Base-by-base conservation (phyloP, 1,139 yeast species). In the Sugiyamaella japonica region DNA sequence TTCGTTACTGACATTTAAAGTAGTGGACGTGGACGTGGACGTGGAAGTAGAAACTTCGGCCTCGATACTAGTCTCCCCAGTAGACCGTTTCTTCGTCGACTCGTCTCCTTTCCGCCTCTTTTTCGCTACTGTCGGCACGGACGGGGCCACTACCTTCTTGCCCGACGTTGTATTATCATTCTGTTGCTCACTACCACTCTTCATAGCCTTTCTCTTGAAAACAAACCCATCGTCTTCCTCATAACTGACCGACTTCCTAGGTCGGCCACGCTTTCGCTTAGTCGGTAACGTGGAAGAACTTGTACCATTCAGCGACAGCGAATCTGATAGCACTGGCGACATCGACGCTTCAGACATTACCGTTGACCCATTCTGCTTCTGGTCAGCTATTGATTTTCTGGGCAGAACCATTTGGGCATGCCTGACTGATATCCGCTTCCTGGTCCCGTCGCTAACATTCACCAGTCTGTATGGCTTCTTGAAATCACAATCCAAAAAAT, bases 161-260 rank as follows among this genome's bases (percentile, higher is more conserved):
- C 12, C 9, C 16, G 41, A 16, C 16, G 31, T 42, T 29, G 31
- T 25, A 12, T 31, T 23, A 15, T 40, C 7, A 15, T 12, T 8
- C 13, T 7, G 15, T 9, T 38, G 25, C 23, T 12, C 16, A n/a
- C 7, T 10, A 29, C 23, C 15, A 13, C 9, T 54, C 17, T 48
- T 45, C 7, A 37, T 28, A 32, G 56, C 48, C 40, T 56, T 29
- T 32, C 59, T 45, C 17, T 48, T 48, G 39, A 60, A 60, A 25
- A 56, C 62, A 54, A 61, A 58, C 9, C 61, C 65, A 34, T 61
- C 64, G 36, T 61, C 62, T 28, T 56, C 61, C 34, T 61, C 62
- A 13, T 31, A 34, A 23, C 10, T 12, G 9, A 37, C 40, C 6
- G 49, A 45, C 13, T 45, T 45, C 32, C 49, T 36, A 23, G 49